Evolutionary conservation across 352 stramenopile genomes (phyloP).

Genomic region (Globisporangium apiculatum): DNA sequence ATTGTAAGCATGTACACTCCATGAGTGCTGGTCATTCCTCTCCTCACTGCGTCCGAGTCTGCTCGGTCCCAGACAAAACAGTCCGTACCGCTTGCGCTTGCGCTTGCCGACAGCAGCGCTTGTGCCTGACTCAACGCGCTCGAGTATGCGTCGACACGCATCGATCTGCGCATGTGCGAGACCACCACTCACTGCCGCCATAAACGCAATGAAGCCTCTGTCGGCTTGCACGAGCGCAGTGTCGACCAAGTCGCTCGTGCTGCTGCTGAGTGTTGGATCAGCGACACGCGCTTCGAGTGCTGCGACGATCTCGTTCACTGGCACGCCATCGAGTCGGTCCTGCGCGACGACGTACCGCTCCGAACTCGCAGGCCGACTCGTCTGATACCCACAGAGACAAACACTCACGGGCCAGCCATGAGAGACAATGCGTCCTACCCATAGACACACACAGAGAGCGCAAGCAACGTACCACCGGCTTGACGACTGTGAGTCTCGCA

Average conservation of each 20-base stretch:
- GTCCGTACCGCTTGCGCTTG: constrained; percentile 13
- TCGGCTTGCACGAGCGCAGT: constrained; percentile 15
- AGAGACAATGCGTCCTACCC: background rate
- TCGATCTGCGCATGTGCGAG: constrained; percentile 27
- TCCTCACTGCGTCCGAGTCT: too few relatives aligned
- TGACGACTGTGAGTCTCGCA: constrained; percentile 52
- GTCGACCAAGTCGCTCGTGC: constrained; percentile 14
- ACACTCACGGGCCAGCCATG: background rate
- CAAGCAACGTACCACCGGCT: constrained; percentile 35
- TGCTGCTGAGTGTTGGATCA: background rate
- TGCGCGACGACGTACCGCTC: constrained; percentile 63
- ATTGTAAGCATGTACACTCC: too few relatives aligned
- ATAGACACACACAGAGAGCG: background rate
- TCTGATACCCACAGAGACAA: constrained; percentile 23
- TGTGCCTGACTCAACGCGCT: constrained; percentile 9
- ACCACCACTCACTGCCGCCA: constrained; percentile 21
- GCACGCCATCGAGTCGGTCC: constrained; percentile 14
- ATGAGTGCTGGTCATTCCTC: too few relatives aligned
- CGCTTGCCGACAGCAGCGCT: background rate
- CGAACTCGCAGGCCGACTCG: constrained; percentile 70
- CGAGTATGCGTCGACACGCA: constrained; percentile 32
- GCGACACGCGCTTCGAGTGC: constrained; percentile 19
- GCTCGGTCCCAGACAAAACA: background rate
- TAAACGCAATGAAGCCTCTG: constrained; percentile 35
- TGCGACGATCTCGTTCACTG: constrained; percentile 16